Evolutionary conservation across 2,329 filamentous ascomycete species (phyloP), one percentile per base, ranked within the genome.

Genomic region (Hypoxylon sp.): DNA sequence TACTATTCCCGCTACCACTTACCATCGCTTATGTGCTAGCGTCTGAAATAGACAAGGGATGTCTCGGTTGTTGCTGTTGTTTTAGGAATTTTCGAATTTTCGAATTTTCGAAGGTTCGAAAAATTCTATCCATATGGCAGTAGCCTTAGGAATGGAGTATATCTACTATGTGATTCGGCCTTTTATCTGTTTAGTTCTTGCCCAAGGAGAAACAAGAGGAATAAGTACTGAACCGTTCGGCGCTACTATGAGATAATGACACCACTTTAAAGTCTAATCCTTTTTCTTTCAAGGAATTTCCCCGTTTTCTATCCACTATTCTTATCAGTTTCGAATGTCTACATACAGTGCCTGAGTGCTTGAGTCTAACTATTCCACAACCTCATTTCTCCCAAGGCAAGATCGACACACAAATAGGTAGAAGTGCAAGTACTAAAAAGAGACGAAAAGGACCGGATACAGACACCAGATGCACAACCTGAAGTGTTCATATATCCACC

Each of bases 231-330:
- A 36, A 16, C 26, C 13, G 27, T 25, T 42, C 45, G 45, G 37
- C 45, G 29, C 45, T 51, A 47, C 27, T 49, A 21, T 30, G 26
- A n/a, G 35, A 40, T 21, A 27, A 48, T 44, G 46, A 51, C 41
- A 51, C 40, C 35, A 46, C 40, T 40, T 57, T 37, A 5, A 30
- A n/a, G n/a, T n/a, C n/a, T n/a, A n/a, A n/a, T n/a, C 35, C 20
- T 38, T 38, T 20, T 30, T 37, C n/a, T 21, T 32, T 45, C 27
- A 42, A 43, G 38, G 35, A 36, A 20, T 41, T 51, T 29, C 36
- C n/a, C 21, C 17, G 46, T 25, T 35, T 16, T 36, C 21, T 37
- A 37, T 38, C 25, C 32, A 37, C 32, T 15, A 2, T 37, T 29
- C 16, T 45, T 36, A 25, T 47, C 42, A 23, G 34, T 17, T 23